phyloP scores from a whole-genome alignment of 352 stramenopile genomes.

The Phytophthora hibernalis region DNA sequence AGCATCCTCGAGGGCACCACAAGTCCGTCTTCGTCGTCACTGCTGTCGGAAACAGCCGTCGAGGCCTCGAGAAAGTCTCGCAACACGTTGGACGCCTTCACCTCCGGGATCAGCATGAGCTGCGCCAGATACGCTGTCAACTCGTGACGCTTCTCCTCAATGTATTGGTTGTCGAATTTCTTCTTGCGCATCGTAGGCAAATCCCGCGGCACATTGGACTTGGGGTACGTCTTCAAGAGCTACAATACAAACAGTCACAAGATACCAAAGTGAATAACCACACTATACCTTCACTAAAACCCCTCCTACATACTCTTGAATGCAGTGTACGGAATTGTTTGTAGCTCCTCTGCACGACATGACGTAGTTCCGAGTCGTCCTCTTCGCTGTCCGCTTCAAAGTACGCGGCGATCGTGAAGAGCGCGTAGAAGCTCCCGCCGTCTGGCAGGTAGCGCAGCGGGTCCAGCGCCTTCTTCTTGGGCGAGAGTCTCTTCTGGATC shows the following conservation, averaged over 20 bases:
- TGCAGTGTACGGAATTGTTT: conserved; percentile 71
- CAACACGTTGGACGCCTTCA: conserved; percentile 63
- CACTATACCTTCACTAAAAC: neutral
- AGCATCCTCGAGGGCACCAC: conserved; percentile 53
- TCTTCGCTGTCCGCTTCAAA: conserved; percentile 48
- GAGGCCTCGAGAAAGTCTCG: conserved; percentile 70
- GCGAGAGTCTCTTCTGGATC: conserved; percentile 67
- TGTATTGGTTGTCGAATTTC: conserved; percentile 79
- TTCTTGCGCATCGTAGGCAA: conserved; percentile 75
- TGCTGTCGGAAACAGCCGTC: conserved; percentile 51
- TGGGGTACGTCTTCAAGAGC: conserved; percentile 80
- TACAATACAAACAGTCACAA: conserved; percentile 29
- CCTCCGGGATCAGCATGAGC: conserved; percentile 59
- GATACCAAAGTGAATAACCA: neutral
- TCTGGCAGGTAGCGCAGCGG: conserved; percentile 74
- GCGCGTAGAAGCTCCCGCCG: conserved; percentile 52
- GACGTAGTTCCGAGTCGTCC: conserved; percentile 30
- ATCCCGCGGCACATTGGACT: conserved; percentile 65
- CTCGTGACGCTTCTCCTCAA: conserved; percentile 73
- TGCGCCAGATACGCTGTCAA: conserved; percentile 66
- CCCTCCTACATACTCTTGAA: conserved; percentile 37
- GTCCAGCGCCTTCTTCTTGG: conserved; percentile 78
- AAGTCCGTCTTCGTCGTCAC: conserved; percentile 59
- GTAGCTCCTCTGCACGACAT: conserved; percentile 71
- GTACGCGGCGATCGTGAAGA: conserved; percentile 65